A percentile compares a stretch with the other conserved stretches of the same genome.
Conservation (phyloP, 306 rosid genomes). For the Cyclanthera cordifolia region DNA sequence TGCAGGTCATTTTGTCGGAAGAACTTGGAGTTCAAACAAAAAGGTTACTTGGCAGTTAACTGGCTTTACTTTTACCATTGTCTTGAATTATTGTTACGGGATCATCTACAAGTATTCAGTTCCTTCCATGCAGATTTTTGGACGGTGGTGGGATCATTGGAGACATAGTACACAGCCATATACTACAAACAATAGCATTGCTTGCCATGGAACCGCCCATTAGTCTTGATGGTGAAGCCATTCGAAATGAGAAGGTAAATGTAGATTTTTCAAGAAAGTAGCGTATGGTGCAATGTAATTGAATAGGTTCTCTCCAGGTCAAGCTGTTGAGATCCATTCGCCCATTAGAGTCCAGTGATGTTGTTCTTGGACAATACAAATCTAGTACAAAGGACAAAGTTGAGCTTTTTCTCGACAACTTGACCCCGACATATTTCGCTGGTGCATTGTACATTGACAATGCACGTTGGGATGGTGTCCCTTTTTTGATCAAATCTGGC, state of each 20-base stretch:
- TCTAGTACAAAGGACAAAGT: slow-evolving; percentile 37
- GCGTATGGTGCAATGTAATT: slow-evolving; percentile 20
- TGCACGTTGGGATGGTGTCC: slow-evolving; percentile 98
- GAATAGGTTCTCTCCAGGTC: slow-evolving; percentile 50
- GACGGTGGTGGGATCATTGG: slow-evolving; percentile 77
- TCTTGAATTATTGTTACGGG: background rate
- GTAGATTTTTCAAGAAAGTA: slow-evolving; percentile 14
- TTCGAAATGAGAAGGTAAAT: slow-evolving; percentile 84
- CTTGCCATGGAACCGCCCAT: slow-evolving; percentile 96
- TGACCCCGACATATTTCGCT: slow-evolving; percentile 79
- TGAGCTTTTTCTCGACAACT: slow-evolving; percentile 35
- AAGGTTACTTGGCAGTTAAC: slow-evolving; percentile 33
- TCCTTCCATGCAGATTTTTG: slow-evolving; percentile 47
- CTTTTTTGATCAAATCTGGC: slow-evolving; percentile 78
- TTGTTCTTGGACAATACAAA: slow-evolving; percentile 84
- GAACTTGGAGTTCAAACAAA: slow-evolving; percentile 56
- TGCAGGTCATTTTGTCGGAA: slow-evolving; percentile 73
- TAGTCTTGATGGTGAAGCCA: slow-evolving; percentile 82
- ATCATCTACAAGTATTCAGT: slow-evolving; percentile 2
- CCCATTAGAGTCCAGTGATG: slow-evolving; percentile 59
- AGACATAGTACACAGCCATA: slow-evolving; percentile 81
- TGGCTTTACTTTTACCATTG: background rate
- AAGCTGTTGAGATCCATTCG: slow-evolving; percentile 77
- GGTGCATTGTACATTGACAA: slow-evolving; percentile 73
- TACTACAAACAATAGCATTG: slow-evolving; percentile 78